Percentiles rank a stretch among this genome's conserved stretches.
Conservation (phyloP, 345 rosid genomes). For the Syzygium aromaticum region DNA sequence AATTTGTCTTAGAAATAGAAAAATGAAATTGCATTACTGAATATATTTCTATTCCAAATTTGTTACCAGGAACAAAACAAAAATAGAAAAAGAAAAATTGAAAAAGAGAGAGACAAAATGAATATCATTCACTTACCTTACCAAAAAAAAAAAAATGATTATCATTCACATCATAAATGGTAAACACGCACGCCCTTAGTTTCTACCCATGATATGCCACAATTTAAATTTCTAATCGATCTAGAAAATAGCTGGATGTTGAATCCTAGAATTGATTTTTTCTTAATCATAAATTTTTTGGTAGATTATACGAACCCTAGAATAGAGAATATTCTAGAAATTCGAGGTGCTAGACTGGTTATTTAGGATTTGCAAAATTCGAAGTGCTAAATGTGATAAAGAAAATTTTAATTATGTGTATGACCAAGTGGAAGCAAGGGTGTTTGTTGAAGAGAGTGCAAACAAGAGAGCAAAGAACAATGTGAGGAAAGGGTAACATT, state of each 20-base stretch:
- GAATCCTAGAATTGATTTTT: background rate
- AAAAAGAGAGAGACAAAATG: too few relatives aligned
- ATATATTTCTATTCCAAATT: too few relatives aligned
- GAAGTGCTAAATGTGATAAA: background rate
- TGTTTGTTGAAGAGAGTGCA: background rate
- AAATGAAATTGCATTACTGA: too few relatives aligned
- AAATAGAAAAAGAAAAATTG: too few relatives aligned
- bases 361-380: background rate
- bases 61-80: too few relatives aligned
- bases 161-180: too few relatives aligned
- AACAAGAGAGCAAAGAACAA: background rate
- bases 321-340: background rate
- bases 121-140: too few relatives aligned
- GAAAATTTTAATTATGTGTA: background rate
- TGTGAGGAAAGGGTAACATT: background rate
- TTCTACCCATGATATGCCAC: background rate
- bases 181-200: too few relatives aligned
- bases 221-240: background rate
- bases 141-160: too few relatives aligned
- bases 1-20: too few relatives aligned
- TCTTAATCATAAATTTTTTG: background rate
- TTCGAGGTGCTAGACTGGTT: background rate
- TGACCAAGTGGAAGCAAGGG: background rate
- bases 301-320: background rate
- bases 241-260: background rate